phyloP scores from a whole-genome alignment of 257 asterid genomes.

The Asclepias syriaca region DNA sequence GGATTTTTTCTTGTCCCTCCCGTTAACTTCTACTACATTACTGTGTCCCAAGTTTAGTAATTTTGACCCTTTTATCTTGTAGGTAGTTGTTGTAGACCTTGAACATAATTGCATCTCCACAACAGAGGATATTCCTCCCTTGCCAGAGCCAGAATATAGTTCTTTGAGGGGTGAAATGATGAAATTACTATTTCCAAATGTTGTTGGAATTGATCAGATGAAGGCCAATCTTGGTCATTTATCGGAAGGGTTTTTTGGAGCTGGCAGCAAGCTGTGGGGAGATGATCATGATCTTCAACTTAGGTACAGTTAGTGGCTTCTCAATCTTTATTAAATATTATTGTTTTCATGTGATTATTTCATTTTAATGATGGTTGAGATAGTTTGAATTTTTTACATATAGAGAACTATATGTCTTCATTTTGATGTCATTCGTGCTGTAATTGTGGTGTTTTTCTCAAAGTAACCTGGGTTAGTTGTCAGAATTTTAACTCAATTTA shows the following conservation, averaged over 20 bases:
- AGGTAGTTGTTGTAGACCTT: conserved; percentile 97
- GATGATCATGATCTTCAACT: conserved; percentile 74
- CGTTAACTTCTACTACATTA: not conserved
- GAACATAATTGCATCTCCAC: conserved; percentile 84
- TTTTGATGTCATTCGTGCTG: not conserved
- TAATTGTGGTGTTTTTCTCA: not conserved
- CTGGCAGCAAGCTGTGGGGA: conserved; percentile 73
- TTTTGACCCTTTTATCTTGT: conserved; percentile 26
- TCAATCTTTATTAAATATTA: conserved; percentile 13
- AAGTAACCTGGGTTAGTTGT: not conserved
- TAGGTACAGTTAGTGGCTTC: conserved; percentile 47
- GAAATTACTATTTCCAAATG: conserved; percentile 73
- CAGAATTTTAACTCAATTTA: not conserved
- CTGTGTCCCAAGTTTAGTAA: conserved; percentile 14
- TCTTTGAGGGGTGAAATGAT: conserved; percentile 67
- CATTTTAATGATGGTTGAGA: conserved; percentile 10
- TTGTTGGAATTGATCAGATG: conserved; percentile 84
- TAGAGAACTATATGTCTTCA: not conserved
- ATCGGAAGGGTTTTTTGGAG: conserved; percentile 34
- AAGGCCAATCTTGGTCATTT: conserved; percentile 44
- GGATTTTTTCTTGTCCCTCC: not conserved
- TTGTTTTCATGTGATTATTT: conserved; percentile 18
- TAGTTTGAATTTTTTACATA: conserved; percentile 8
- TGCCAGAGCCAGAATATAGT: conserved; percentile 91
- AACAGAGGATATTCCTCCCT: conserved; percentile 85